Conservation (phyloP, 1,284 basidiomycete species). For the Caloboletus firmus region DNA sequence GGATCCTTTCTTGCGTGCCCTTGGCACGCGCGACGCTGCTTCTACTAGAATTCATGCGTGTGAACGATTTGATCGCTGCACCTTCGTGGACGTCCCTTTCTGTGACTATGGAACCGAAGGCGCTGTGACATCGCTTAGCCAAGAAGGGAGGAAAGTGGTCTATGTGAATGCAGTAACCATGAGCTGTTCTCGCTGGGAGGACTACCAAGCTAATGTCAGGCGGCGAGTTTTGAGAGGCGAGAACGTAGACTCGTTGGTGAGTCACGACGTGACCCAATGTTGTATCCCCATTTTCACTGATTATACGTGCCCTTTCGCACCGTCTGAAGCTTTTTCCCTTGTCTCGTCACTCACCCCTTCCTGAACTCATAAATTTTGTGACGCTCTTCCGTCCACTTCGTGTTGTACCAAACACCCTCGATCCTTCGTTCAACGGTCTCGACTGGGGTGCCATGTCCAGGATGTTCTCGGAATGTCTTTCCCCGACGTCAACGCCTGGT, state of each 20-base stretch:
- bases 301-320: not conserved
- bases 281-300: not conserved
- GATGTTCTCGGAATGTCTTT: constrained; percentile 63
- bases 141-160: constrained; percentile 56
- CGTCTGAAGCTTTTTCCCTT: constrained; percentile 71
- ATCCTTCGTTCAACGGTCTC: constrained; percentile 56
- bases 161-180: constrained; percentile 79
- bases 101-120: constrained; percentile 18
- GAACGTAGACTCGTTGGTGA: constrained; percentile 57
- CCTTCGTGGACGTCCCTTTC: constrained; percentile 50
- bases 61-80: constrained; percentile 77
- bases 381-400: constrained; percentile 72
- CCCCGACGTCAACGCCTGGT: constrained; percentile 12
- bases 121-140: constrained; percentile 31
- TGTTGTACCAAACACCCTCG: constrained; percentile 79
- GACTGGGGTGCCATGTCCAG: constrained; percentile 70
- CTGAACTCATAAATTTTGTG: constrained; percentile 81
- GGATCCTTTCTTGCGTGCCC: constrained; percentile 63
- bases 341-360: constrained; percentile 81
- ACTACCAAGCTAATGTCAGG: constrained; percentile 53
- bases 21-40: constrained; percentile 62
- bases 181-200: constrained; percentile 57
- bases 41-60: constrained; percentile 88
- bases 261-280: constrained; percentile 16
- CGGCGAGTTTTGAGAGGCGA: constrained; percentile 41